Conservation (phyloP, 2,329 filamentous ascomycete genomes). For the Trichoderma sp. region DNA sequence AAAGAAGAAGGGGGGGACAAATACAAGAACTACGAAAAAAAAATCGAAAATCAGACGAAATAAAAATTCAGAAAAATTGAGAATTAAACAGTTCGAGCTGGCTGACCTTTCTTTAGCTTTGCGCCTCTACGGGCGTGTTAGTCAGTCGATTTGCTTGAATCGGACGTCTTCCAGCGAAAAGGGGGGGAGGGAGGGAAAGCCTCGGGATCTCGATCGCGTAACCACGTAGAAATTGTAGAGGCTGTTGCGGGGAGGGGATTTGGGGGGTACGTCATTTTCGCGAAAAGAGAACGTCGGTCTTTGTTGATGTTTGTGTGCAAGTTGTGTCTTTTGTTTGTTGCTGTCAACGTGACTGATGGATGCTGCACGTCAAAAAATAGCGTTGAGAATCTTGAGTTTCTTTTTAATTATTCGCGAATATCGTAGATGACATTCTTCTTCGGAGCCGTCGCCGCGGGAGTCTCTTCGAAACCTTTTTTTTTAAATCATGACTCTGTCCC, state of each 20-base stretch:
- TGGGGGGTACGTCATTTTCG: slow-evolving; percentile 17
- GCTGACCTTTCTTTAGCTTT: background rate
- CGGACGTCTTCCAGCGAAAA: background rate
- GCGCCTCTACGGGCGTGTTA: background rate
- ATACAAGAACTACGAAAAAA: too few species aligned
- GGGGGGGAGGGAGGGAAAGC: background rate
- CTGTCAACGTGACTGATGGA: background rate
- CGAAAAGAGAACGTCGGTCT: too few species aligned
- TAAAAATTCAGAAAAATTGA: background rate
- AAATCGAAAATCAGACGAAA: background rate
- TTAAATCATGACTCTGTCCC: background rate
- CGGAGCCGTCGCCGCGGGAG: too few species aligned
- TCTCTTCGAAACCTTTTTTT: too few species aligned
- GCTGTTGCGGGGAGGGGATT: background rate
- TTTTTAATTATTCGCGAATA: too few species aligned
- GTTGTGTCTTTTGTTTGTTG: too few species aligned
- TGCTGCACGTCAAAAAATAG: too few species aligned
- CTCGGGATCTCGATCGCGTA: slow-evolving; percentile 13
- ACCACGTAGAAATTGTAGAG: background rate
- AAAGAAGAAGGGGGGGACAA: background rate
- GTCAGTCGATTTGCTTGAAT: background rate
- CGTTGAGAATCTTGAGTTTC: too few species aligned
- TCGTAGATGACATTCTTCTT: too few species aligned
- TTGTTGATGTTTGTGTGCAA: too few species aligned
- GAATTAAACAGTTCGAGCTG: background rate